Evolutionary conservation across 768 basidiomycete genomes (phyloP).

Genomic region (Auricularia sp.): DNA sequence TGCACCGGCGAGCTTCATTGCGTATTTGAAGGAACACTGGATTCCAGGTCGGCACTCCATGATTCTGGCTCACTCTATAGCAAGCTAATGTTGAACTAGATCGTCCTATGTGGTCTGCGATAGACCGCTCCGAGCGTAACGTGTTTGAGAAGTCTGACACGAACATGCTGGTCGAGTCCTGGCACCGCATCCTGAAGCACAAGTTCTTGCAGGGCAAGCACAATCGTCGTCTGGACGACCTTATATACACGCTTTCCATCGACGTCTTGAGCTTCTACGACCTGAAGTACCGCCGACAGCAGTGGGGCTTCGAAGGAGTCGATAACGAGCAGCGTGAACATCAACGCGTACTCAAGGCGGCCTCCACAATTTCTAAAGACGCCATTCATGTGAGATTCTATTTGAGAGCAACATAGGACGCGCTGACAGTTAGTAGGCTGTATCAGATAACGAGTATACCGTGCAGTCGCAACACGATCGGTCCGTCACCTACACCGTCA

Average conservation of each 20-base stretch:
- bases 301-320: constrained; percentile 15
- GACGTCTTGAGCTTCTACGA: constrained; percentile 12
- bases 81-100: background rate
- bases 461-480: background rate
- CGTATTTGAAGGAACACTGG: too few species aligned
- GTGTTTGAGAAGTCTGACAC: constrained; percentile 15
- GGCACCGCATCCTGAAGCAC: constrained; percentile 20
- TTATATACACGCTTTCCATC: constrained; percentile 13
- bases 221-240: constrained; percentile 17
- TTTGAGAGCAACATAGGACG: background rate
- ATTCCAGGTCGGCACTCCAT: too few species aligned
- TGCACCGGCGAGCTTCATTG: too few species aligned
- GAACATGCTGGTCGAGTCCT: constrained; percentile 21
- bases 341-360: background rate
- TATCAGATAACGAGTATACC: too few species aligned
- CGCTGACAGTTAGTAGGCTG: too few species aligned
- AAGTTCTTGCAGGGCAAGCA: constrained; percentile 17
- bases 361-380: background rate
- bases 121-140: constrained; percentile 8
- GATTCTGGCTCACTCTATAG: too few species aligned
- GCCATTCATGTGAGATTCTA: background rate
- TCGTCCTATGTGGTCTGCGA: constrained; percentile 16
- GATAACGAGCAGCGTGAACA: constrained; percentile 11
- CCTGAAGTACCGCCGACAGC: constrained; percentile 11
- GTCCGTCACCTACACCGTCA: background rate